Base-by-base conservation (phyloP, 306 rosid genomes). In the Citrullus amarus region DNA sequence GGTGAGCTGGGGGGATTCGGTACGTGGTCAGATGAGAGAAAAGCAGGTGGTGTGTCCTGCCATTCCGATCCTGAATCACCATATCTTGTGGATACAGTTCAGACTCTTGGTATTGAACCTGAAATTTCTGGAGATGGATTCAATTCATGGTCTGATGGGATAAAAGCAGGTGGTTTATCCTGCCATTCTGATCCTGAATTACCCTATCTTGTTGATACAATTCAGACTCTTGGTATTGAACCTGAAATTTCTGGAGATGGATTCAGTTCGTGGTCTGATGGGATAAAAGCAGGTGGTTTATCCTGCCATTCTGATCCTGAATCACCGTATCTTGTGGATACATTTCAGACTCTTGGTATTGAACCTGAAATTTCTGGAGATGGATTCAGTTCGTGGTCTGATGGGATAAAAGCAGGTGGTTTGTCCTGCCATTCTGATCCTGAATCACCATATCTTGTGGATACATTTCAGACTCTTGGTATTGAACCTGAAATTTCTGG, bases 1-100 rank as follows among this genome's bases (percentile, higher is more conserved):
- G 80, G 63, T 57, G 85, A 72, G 51, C 60, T 81, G 51, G 58
- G 75, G 77, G 83, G 82, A 44, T 84, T 78, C 43, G 81, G 75
- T 20, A 9, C 1, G 9, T 68, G 75, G 75, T 68, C 75, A 4
- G 75, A 68, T 68, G 54, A 44, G 5, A 68, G 75, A n/a, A 83
- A 56, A 76, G 51, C 50, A 25, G 28, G 28, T 48, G 82, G 80
- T 68, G 82, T 68, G 17, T 61, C 61, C 39, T 32, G 36, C 36
- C 36, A 32, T 32, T 32, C 36, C 4, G 36, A 32, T 32, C 36
- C 36, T 32, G 36, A 32, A 32, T 76, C 36, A 14, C 10, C 41
- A 9, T 59, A 1, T 76, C 18, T 9, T 6, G 28, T 30, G 41
- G 77, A 73, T 57, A 58, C 54, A 14, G 20, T 39, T 12, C 62